Base-by-base conservation (phyloP, 306 rosid species). In the Acacia crassicarpa region DNA sequence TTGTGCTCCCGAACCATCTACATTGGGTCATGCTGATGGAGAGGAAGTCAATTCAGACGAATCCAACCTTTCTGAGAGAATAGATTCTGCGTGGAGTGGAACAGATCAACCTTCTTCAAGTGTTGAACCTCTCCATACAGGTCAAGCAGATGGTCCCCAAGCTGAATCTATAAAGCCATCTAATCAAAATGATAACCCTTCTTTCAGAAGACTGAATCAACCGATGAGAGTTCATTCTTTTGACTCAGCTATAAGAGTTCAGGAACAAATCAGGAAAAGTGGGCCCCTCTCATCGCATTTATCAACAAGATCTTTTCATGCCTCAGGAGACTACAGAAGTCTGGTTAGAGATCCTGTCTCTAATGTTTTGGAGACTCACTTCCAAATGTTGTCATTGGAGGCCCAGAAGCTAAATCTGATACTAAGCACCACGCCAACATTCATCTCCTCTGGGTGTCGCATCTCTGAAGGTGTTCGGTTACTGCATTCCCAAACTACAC, bases 81-180 rank as follows among this genome's bases (percentile, higher is more conserved):
- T 96, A 83, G 99, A 96, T 88, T 91, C 85, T 82, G 97, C 99
- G 4, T 96, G 99, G 99, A 89, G 92, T 0, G 98, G 99, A 79
- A 92, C 95, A 35, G 93, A 88, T 74, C 96, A 86, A 68, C 86
- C 86, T 74, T 56, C 75, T 8, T 69, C 45, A 75, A 89, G 88
- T 49, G 81, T 84, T 72, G 86, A 81, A 65, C 45, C 82, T 22
- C 78, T 75, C 56, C 79, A 67, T 75, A 48, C 81, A 58, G 62
- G 46, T 78, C 87, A 48, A 69, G 71, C 62, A 5, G 89, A 87
- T 54, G 89, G 80, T 82, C 54, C 72, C 68, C 90, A 80, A 77
- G 82, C 59, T 79, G 84, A 83, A 76, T 81, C 44, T 76, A 61
- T 74, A 59, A 69, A 69, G 85, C 87, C 11, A 69, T 63, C 61